Base-by-base conservation (phyloP, 495 filamentous ascomycete species). In the Penicillium cinerascens region DNA sequence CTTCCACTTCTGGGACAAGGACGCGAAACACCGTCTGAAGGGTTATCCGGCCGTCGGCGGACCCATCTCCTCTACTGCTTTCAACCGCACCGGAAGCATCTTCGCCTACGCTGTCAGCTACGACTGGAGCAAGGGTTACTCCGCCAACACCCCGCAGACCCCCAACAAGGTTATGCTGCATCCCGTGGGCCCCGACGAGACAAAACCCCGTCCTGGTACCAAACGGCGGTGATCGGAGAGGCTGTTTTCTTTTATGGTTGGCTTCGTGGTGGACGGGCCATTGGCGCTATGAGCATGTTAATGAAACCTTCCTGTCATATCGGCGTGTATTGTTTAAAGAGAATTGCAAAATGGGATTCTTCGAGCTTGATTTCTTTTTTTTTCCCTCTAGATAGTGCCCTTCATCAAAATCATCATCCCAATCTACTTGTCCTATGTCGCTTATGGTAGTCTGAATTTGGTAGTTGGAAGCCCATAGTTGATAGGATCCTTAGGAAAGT, bases 21-120 rank as follows among this genome's bases (percentile, higher is more conserved):
- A 89, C 52, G 85, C 88, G 49, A 93, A 95, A 66, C 85, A 89
- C 66, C 81, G 89, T 25, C 77, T 95, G 22, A 95, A 92, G 68
- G 88, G 88, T 13, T 95, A 92, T 63, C 89, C 91, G n/a, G 78
- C 83, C 33, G 87, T 90, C 13, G 87, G 88, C 17, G 90, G 87
- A 6, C 85, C 85, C 42, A 91, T 97, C 68, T 82, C 86, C 11
- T 82, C 85, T 33, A 88, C 85, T 9, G 82, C 76, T 6, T 97
- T 96, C 78, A 88, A 87, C 65, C 71, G 80, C 42, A 82, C 72
- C 45, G 92, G 91, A 42, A 82, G 74, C 58, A 88, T 92, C 57
- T 95, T 96, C 63, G 91, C 90, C 16, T 97, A 96, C 62, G 87
- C 91, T 6, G 81, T 95, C 25, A 91, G 88, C 60, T 97, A 97